Evolutionary conservation across 768 basidiomycete genomes (phyloP).

Genomic region (Podaxis mareebaensis): DNA sequence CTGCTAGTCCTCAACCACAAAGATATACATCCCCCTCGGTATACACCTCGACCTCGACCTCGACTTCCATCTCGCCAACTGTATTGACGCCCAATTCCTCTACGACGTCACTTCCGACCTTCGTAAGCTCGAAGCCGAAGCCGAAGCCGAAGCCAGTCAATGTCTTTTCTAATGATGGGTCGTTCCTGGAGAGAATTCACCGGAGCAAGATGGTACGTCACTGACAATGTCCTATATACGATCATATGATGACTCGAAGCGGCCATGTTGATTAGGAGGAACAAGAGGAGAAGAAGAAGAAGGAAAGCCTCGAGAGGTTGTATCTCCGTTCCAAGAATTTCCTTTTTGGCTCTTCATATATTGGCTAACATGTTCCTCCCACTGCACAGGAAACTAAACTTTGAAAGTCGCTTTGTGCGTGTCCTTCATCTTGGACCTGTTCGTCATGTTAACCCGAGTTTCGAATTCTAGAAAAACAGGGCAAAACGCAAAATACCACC

Average conservation of each 20-base stretch:
- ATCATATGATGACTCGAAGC: background rate
- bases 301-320: conserved; percentile 53
- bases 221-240: conserved; percentile 4
- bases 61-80: background rate
- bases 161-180: conserved; percentile 70
- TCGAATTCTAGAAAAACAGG: conserved; percentile 46
- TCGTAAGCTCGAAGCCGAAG: conserved; percentile 36
- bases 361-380: background rate
- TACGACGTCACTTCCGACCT: background rate
- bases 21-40: background rate
- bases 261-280: conserved; percentile 46
- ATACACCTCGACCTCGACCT: background rate
- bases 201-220: conserved; percentile 51
- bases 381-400: conserved; percentile 52
- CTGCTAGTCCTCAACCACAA: background rate
- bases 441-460: background rate
- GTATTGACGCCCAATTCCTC: background rate
- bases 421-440: background rate
- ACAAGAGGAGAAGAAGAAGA: conserved; percentile 55
- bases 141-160: conserved; percentile 44
- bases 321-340: conserved; percentile 9
- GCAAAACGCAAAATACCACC: conserved; percentile 54
- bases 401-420: conserved; percentile 64
- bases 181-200: conserved; percentile 66
- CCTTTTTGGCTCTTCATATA: background rate